Percentiles rank a stretch among this genome's conserved stretches.
These are phyloP conservation scores for Leucaena leucocephala DNA, from an alignment of 306 rosid species.

Conservation along the genomic window DNA sequence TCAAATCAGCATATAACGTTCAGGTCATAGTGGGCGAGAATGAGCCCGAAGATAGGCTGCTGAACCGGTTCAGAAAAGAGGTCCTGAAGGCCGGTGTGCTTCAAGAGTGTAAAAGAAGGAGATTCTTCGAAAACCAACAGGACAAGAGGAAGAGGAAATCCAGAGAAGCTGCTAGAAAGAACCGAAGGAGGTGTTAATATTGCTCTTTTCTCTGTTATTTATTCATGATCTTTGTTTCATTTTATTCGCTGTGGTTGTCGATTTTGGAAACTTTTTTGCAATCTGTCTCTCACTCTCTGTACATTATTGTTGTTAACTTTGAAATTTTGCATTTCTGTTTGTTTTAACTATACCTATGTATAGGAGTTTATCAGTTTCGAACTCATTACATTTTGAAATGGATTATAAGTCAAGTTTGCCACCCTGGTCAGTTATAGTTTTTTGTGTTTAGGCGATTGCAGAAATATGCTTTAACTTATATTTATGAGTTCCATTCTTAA, in stretches of 20 bases:
- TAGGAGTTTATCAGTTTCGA: neutral
- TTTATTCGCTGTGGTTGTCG: neutral
- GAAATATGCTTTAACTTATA: neutral
- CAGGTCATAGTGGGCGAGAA: conserved; percentile 62
- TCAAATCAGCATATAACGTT: conserved; percentile 62
- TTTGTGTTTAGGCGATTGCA: neutral
- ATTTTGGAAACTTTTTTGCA: neutral
- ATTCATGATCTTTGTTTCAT: neutral
- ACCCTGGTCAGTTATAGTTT: neutral
- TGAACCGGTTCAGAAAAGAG: conserved; percentile 64
- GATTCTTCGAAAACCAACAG: conserved; percentile 63
- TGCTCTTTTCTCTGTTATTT: neutral
- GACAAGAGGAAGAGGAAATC: conserved; percentile 69
- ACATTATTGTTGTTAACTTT: neutral
- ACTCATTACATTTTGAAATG: neutral
- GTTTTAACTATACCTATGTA: neutral
- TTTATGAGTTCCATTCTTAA: neutral
- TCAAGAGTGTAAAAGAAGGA: conserved; percentile 70
- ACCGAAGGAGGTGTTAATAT: conserved; percentile 54
- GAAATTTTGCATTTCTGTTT: neutral
- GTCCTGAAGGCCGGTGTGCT: conserved; percentile 72
- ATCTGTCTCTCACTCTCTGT: neutral
- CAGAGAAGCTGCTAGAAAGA: conserved; percentile 71
- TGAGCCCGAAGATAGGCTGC: conserved; percentile 69
- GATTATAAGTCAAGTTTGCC: neutral